phyloP scores from a whole-genome alignment of 129 eudicot genomes.

The Logfia minima region DNA sequence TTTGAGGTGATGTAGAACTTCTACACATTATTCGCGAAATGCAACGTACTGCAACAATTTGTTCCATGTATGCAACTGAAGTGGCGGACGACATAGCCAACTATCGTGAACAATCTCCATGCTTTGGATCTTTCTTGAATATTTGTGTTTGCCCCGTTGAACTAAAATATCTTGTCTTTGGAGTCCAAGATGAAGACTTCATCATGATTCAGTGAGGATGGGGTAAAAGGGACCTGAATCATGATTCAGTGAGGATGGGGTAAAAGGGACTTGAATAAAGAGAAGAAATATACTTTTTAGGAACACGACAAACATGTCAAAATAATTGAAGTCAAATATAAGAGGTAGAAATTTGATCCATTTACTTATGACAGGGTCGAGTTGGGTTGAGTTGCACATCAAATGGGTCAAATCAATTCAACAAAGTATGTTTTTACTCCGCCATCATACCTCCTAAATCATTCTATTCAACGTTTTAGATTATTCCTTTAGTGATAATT shows the following conservation, averaged over 20 bases:
- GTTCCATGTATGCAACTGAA: too few species aligned
- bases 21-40: too few species aligned
- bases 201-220: conserved; percentile 81
- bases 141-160: conserved; percentile 80
- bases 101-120: conserved; percentile 79
- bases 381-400: background rate
- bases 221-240: conserved; percentile 86
- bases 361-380: conserved; percentile 4
- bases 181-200: conserved; percentile 86
- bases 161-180: conserved; percentile 72
- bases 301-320: background rate
- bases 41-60: too few species aligned
- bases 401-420: conserved; percentile 12
- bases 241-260: conserved; percentile 74
- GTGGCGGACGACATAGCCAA: too few species aligned
- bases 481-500: background rate
- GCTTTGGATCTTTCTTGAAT: conserved; percentile 81
- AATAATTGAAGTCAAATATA: background rate
- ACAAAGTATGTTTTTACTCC: background rate
- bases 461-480: background rate
- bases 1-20: too few species aligned
- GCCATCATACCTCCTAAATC: background rate
- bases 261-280: conserved; percentile 63
- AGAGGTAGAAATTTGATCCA: background rate
- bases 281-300: conserved; percentile 2